Evolutionary conservation across 345 rosid genomes (phyloP), one percentile per base, ranked within the genome.

Genomic region (Punica granatum): DNA sequence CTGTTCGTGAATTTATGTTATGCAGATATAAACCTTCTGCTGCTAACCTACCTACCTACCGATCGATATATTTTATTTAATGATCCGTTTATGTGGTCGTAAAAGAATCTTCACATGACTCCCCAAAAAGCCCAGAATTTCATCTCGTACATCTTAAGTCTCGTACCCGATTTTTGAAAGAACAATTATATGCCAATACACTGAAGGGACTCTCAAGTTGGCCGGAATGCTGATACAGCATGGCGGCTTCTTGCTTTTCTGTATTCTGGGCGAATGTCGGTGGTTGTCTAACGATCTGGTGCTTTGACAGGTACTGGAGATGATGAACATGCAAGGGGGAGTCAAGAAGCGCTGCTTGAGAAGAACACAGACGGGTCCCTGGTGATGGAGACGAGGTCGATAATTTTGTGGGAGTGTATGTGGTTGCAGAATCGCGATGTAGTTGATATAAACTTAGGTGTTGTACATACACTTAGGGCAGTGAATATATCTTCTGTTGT

Each of bases 321-420:
- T 78, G 87, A 83, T 77, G 80, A 80, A 81, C 44, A 66, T 59
- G 69, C 78, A 86, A 79, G 77, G 71, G 73, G 88, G 82, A 62
- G 68, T 58, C 8, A 85, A 88, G 85, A 88, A 74, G 74, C 83
- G 64, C 69, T 75, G 89, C 76, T 75, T 91, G 80, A 80, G 92
- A 77, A 78, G 97, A 79, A 86, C 98, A 26, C 87, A 86, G 76
- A 88, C 98, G 1, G 89, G 93, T 73, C 98, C 93, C 14, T 94
- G 97, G 99, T 94, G 82, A 86, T 67, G 54, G 34, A 63, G 67
- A 63, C 56, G 44, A 61, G 18, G 35, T 64, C 71, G 18, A 56
- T 33, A 56, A 61, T 63, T 65, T 60, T 65, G 72, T 69, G 48
- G 66, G 31, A 37, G 21, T 72, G 33, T 75, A 64, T 60, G 72